Evolutionary conservation across 352 stramenopile genomes (phyloP).

Genomic region (Phytophthora tubulina): DNA sequence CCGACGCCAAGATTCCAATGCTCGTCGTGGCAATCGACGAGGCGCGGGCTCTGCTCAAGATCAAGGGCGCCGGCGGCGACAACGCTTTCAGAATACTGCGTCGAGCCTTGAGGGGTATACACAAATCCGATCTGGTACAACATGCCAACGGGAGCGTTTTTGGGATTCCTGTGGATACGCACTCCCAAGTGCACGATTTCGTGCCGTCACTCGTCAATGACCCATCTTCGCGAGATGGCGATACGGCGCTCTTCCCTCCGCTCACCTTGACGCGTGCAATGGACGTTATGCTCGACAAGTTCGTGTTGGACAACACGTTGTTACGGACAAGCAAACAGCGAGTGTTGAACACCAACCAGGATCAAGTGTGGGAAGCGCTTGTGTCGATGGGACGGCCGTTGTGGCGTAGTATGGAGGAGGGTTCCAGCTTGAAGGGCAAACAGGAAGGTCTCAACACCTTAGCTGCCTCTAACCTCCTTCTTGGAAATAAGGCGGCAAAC

Average conservation of each 20-base stretch:
- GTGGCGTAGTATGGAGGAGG: constrained; percentile 1
- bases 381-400: constrained; percentile 19
- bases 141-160: constrained; percentile 39
- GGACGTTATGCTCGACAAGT: constrained; percentile 20
- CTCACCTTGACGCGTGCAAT: constrained; percentile 62
- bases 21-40: constrained; percentile 5
- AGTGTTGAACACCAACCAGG: not conserved
- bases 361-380: not conserved
- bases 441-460: not conserved
- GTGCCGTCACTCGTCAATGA: not conserved
- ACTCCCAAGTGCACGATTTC: constrained; percentile 18
- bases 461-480: constrained; percentile 21
- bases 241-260: constrained; percentile 62
- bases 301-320: too few relatives aligned
- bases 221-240: not conserved
- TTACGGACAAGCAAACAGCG: not conserved
- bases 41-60: not conserved
- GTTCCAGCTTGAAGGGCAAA: not conserved
- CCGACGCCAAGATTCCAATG: not conserved
- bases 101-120: not conserved
- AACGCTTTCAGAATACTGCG: constrained; percentile 2
- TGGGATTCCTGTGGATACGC: constrained; percentile 40
- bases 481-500: not conserved
- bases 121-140: not conserved
- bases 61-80: not conserved